Evolutionary conservation across 2,329 filamentous ascomycete species (phyloP).

Genomic region (Apiospora saccharicola): DNA sequence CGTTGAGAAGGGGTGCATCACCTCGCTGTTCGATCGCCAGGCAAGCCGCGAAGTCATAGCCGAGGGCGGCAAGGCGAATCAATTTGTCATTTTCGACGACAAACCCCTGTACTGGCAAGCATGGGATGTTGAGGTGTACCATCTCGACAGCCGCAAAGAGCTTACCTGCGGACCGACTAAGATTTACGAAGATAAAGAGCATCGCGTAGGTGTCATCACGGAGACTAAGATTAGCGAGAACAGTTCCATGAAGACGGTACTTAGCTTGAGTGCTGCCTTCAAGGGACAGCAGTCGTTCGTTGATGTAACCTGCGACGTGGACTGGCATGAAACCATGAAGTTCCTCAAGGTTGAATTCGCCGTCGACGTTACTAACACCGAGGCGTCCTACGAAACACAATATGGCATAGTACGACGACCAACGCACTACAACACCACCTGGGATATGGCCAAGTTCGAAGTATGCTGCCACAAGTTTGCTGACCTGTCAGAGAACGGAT

Average conservation of each 20-base stretch:
- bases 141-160: conserved; percentile 85
- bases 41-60: conserved; percentile 81
- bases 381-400: conserved; percentile 94
- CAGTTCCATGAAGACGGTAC: conserved; percentile 86
- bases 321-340: conserved; percentile 97
- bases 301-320: conserved; percentile 84
- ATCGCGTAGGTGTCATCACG: conserved; percentile 83
- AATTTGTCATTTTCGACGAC: conserved; percentile 94
- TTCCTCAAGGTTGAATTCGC: conserved; percentile 99
- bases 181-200: conserved; percentile 74
- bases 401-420: conserved; percentile 88
- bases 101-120: conserved; percentile 98
- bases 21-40: conserved; percentile 79
- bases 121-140: conserved; percentile 98
- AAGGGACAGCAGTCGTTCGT: conserved; percentile 73
- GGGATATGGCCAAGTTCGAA: conserved; percentile 98
- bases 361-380: conserved; percentile 87
- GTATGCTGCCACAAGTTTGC: conserved; percentile 96
- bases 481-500: conserved; percentile 85
- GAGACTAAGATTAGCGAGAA: conserved; percentile 87
- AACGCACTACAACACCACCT: conserved; percentile 97
- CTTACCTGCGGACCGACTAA: conserved; percentile 72
- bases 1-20: conserved; percentile 79
- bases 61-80: conserved; percentile 79
- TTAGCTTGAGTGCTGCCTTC: conserved; percentile 77